Percentiles rank a stretch among this genome's conserved stretches.
Conservation (phyloP, 352 stramenopile species). For the Elongisporangium prolatum region DNA sequence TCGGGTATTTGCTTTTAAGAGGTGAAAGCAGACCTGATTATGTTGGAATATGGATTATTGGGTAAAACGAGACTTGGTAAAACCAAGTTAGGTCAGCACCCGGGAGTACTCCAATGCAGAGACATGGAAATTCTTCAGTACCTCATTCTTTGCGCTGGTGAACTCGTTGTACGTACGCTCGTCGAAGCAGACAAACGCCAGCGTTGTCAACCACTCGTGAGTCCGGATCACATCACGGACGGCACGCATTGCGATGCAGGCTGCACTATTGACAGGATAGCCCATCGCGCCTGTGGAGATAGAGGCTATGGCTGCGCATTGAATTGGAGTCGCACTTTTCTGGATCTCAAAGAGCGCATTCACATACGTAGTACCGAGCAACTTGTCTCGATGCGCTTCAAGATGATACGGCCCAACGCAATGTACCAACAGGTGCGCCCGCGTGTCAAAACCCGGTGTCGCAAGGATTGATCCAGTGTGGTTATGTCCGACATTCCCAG, state of each 20-base stretch:
- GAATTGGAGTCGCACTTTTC: conserved; percentile 15
- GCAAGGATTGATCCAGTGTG: conserved; percentile 13
- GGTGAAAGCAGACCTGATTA: too few species aligned
- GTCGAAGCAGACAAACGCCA: conserved; percentile 57
- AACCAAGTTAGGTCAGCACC: neutral
- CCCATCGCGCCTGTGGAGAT: conserved; percentile 42
- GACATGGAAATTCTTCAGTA: neutral
- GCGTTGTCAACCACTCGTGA: conserved; percentile 25
- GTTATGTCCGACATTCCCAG: too few species aligned
- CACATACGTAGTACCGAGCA: conserved; percentile 54
- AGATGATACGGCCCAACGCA: conserved; percentile 29
- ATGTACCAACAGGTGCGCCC: conserved; percentile 50
- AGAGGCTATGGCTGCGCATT: conserved; percentile 45
- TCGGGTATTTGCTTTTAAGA: too few species aligned
- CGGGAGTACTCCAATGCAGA: neutral
- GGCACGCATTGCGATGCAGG: conserved; percentile 29
- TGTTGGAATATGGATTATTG: neutral
- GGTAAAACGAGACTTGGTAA: neutral
- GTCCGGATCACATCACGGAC: conserved; percentile 40
- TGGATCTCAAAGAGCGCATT: conserved; percentile 28
- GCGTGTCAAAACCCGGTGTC: conserved; percentile 40
- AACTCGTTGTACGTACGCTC: conserved; percentile 1
- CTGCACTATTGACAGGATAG: conserved; percentile 30
- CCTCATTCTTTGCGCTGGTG: neutral
- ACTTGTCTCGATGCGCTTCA: neutral